Evolutionary conservation across 129 eudicot species (phyloP), one percentile per base, ranked within the genome.

Genomic region (Helianthus tuberosus): DNA sequence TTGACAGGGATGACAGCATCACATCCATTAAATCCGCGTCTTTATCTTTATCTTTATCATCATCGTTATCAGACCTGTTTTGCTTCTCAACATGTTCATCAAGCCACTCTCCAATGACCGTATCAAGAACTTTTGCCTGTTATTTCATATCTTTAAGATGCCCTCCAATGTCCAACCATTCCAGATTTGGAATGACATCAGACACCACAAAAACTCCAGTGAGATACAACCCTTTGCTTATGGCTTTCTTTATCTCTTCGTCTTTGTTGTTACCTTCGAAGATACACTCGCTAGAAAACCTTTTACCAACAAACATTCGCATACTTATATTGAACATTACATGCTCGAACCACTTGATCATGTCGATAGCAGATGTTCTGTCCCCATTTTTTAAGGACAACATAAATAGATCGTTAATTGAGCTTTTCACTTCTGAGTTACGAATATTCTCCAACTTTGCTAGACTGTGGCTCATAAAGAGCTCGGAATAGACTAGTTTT

Each of bases 131-230:
- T 13, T 68, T 68, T 11, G 73, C 73, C 23, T 12, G 27, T 36
- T 48, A 11, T 13, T 48, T 68, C 73, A 68, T 68, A 8, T 68
- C 50, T 57, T 48, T 68, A 16, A 23, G 43, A 12, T 68, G 50
- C 58, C 73, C 73, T 48, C 73, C 73, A 27, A 68, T 47, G 50
- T 68, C 73, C n/a, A 68, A 12, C 57, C 57, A 68, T 57, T 57
- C 29, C 54, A 68, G 27, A 5, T 6, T 38, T 8, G 73, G 59
- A 13, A 68, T 68, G 12, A 41, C 73, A 68, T 68, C 73, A 0
- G 73, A 68, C 27, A 57, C 59, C 16, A 68, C 60, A 68, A 68
- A 68, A 41, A 20, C 73, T 38, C 39, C 57, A 50, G 50, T 46
- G 27, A 20, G 25, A 47, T 32, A 36, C 10, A 68, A 68, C 49